Evolutionary conservation across 805 yeast genomes (phyloP).

Genomic region (Scheffersomyces amazonensis): DNA sequence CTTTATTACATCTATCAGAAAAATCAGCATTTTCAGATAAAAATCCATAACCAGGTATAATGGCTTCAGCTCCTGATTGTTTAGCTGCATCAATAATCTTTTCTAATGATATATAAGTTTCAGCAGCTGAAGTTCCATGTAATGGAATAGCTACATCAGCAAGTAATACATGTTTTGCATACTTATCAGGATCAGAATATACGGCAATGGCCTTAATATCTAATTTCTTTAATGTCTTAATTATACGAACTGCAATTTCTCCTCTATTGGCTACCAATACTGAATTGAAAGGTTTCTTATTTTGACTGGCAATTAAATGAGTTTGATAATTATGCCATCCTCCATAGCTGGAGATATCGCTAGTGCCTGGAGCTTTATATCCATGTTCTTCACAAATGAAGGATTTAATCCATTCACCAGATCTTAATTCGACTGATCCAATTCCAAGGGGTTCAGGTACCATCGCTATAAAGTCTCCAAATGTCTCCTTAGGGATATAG

Average conservation of each 20-base stretch:
- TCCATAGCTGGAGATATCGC: constrained; percentile 81
- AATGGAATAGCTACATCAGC: constrained; percentile 84
- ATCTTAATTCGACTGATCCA: constrained; percentile 81
- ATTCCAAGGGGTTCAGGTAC: constrained; percentile 96
- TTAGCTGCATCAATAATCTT: constrained; percentile 86
- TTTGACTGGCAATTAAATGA: constrained; percentile 19
- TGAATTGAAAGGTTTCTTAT: constrained; percentile 62
- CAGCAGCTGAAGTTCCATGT: constrained; percentile 82
- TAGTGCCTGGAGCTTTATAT: constrained; percentile 65
- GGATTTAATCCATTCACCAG: constrained; percentile 85
- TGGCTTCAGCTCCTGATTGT: constrained; percentile 84
- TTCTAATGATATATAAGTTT: constrained; percentile 83
- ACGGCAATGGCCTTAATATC: constrained; percentile 81
- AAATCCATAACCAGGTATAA: constrained; percentile 97
- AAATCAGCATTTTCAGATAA: constrained; percentile 95
- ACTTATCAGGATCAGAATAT: constrained; percentile 86
- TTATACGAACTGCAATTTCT: constrained; percentile 94
- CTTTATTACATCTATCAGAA: constrained; percentile 79
- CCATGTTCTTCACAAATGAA: constrained; percentile 94
- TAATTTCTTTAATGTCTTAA: constrained; percentile 79
- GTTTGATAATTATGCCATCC: constrained; percentile 77
- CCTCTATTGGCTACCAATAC: constrained; percentile 98
- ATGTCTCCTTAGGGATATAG: constrained; percentile 70
- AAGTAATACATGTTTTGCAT: constrained; percentile 77
- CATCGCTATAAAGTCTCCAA: constrained; percentile 82